Evolutionary conservation across 768 basidiomycete species (phyloP), one percentile per base, ranked within the genome.

Genomic region (Leccinum disarticulatum): DNA sequence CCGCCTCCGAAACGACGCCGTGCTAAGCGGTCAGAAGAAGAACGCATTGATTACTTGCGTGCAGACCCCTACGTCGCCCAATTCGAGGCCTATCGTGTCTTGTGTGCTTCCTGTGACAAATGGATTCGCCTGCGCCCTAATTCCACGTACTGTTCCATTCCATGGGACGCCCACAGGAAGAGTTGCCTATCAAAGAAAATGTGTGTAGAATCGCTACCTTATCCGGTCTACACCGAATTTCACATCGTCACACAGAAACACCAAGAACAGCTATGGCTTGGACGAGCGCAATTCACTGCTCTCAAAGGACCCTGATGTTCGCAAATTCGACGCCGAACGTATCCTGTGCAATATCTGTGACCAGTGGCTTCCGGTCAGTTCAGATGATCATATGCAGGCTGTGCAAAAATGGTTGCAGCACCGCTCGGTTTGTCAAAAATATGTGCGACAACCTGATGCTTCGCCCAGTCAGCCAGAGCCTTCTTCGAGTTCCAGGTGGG

Each of bases 71-170:
- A 90, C 65, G 88, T 91, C 46, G 87, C 85, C n/a, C 80, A 87
- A 64, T 90, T 90, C 68, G 89, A 91, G 73, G 83, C 90, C 0
- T 91, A 91, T 69, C 81, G 89, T 10, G 88, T 91, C 35, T 79
- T 91, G 10, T 91, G 90, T 72, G 87, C 85, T 50, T 84, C 82
- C 5, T 93, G 90, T 74, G 86, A 91, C 72, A 91, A 90, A 70
- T 92, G 90, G 90, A 91, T 92, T 62, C 81, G 91, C 15, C 78
- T 92, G n/a, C 81, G 90, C 8, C 89, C 90, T 48, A 93, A 93
- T 70, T 91, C 90, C 56, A 91, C 90, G 0, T 93, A 91, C 66
- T 93, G 90, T 67, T 88, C 86, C n/a, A 91, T 92, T 56, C 90
- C 90, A 0, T 92, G 90, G 90, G 89, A 91, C 68, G 90, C 90